Percentiles rank a stretch among this genome's conserved stretches.
phyloP scores from a whole-genome alignment of 106 monocot species.

The Allium fistulosum region DNA sequence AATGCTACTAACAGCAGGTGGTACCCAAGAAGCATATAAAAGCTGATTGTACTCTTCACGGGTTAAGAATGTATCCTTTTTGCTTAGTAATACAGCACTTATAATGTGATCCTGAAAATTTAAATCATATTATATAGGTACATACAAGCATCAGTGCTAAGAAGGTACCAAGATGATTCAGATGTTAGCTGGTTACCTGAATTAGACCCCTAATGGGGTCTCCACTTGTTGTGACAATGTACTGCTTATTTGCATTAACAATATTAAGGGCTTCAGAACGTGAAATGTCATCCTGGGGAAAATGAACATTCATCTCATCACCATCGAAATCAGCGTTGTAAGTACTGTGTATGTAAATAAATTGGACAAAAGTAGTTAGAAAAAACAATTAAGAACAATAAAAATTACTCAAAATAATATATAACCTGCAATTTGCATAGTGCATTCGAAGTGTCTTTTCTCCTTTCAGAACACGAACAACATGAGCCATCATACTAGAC shows the following conservation, averaged over 20 bases:
- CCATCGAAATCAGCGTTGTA: conserved; percentile 99
- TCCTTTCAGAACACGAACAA: conserved; percentile 78
- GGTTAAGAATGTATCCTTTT: conserved; percentile 77
- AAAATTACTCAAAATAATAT: not conserved
- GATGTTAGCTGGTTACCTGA: conserved; percentile 42
- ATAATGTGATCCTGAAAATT: conserved; percentile 86
- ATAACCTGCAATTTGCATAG: conserved; percentile 98
- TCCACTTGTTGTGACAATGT: conserved; percentile 81
- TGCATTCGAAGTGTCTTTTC: conserved; percentile 96
- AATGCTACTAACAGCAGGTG: conserved; percentile 19
- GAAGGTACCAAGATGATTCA: conserved; percentile 1
- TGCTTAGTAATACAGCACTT: conserved; percentile 89
- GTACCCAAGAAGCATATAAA: conserved; percentile 61
- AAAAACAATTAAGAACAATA: not conserved
- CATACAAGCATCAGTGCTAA: too few species aligned
- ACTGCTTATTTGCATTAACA: conserved; percentile 93
- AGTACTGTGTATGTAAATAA: conserved; percentile 66
- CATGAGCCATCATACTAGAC: conserved; percentile 94
- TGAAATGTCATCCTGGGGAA: conserved; percentile 98
- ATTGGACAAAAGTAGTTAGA: not conserved
- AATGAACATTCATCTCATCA: conserved; percentile 99
- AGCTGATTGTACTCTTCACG: conserved; percentile 88
- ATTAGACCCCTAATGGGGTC: conserved; percentile 90
- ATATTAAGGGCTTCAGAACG: conserved; percentile 83
- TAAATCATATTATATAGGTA: too few species aligned